These are phyloP conservation scores for Acanthamoeba triangularis DNA, from an alignment of 208 protist genomes.

Conservation along the genomic window DNA sequence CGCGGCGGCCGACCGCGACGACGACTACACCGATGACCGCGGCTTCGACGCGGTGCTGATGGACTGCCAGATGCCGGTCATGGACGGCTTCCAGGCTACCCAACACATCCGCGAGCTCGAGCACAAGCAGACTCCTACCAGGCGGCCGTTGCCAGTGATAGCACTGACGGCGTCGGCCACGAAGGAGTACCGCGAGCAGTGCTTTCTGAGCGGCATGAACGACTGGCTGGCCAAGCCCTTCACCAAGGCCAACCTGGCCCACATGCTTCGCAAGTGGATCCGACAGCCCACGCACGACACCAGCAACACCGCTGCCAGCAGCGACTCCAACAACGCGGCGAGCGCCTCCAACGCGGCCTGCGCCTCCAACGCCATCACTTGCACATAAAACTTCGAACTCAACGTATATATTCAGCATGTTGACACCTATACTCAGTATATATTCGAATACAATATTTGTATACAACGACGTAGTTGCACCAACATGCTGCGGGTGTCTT, in stretches of 20 bases:
- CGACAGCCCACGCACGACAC: background rate
- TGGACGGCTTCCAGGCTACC: conserved; percentile 72
- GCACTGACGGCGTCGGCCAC: conserved; percentile 67
- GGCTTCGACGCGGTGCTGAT: conserved; percentile 71
- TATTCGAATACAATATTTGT: no score
- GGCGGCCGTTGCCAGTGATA: background rate
- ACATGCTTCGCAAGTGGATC: conserved; percentile 37
- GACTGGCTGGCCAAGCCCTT: conserved; percentile 74
- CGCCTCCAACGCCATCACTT: background rate
- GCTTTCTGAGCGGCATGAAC: conserved; percentile 47
- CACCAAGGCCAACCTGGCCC: conserved; percentile 36
- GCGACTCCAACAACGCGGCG: no score
- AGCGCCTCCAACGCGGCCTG: background rate
- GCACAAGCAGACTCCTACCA: background rate
- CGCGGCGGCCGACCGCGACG: background rate
- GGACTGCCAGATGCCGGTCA: conserved; percentile 64
- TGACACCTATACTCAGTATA: no score
- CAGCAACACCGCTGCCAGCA: no score
- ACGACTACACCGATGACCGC: background rate
- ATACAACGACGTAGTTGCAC: no score
- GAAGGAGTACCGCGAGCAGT: conserved; percentile 53
- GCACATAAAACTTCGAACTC: background rate
- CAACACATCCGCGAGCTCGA: background rate
- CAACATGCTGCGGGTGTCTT: no score
- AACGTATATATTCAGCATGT: no score